Evolutionary conservation across 441 rosid species (phyloP).

Genomic region (Syzygium malaccense): DNA sequence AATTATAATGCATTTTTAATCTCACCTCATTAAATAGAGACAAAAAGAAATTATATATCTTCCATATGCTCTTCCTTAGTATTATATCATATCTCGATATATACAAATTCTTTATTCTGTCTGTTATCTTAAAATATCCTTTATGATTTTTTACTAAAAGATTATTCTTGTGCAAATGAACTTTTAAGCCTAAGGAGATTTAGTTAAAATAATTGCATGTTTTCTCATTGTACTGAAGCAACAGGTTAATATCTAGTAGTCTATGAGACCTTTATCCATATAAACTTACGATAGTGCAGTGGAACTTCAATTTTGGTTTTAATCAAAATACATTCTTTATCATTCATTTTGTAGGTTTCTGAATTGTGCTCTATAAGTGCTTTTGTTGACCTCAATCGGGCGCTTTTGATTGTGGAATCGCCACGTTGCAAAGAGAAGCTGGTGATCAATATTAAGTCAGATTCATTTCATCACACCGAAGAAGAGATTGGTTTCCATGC

Average conservation of each 20-base stretch:
- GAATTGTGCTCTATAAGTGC: conserved; percentile 75
- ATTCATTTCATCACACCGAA: conserved; percentile 19
- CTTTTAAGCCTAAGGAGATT: neutral
- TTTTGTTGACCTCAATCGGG: conserved; percentile 52
- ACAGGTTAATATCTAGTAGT: neutral
- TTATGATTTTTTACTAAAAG: neutral
- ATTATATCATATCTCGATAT: neutral
- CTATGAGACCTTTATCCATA: neutral
- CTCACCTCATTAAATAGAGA: neutral
- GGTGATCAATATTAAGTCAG: conserved; percentile 46
- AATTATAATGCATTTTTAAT: neutral
- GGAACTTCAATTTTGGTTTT: neutral
- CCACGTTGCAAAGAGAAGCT: conserved; percentile 52
- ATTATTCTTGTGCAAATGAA: neutral
- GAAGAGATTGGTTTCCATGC: conserved; percentile 42
- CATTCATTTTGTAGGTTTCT: conserved; percentile 56
- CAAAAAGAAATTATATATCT: neutral
- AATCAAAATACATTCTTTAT: neutral
- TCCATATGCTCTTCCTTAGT: neutral
- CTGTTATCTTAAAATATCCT: neutral
- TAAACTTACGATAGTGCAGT: neutral
- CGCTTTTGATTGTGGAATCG: conserved; percentile 51
- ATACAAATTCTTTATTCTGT: neutral
- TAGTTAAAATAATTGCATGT: neutral
- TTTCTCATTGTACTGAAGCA: neutral